Evolutionary conservation across 768 basidiomycete genomes (phyloP).

Genomic region (Sarcodon sp.): DNA sequence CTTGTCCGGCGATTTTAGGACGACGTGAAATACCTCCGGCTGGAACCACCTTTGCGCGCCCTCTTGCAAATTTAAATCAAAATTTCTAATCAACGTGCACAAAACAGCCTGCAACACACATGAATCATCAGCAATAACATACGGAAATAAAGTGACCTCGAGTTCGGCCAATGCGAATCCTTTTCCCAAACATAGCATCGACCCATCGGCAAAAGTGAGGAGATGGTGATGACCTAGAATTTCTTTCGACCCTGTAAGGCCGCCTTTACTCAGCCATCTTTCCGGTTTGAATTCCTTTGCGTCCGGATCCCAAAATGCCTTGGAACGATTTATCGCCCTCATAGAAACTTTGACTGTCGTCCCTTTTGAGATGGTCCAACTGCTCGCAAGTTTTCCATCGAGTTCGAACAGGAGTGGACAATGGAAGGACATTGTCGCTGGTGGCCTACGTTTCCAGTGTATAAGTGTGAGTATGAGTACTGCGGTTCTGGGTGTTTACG

Average conservation of each 20-base stretch:
- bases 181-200: constrained; percentile 29
- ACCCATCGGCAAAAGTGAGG: constrained; percentile 31
- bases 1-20: too few relatives aligned
- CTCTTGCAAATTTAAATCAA: constrained; percentile 22
- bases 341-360: constrained; percentile 25
- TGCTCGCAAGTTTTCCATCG: constrained; percentile 1
- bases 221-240: constrained; percentile 25
- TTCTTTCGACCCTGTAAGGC: constrained; percentile 17
- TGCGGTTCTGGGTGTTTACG: constrained; percentile 15
- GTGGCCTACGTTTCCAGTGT: constrained; percentile 16
- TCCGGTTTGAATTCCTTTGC: constrained; percentile 30
- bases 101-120: constrained; percentile 21
- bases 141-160: constrained; percentile 17
- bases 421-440: constrained; percentile 26
- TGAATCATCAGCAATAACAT: background rate
- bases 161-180: constrained; percentile 27
- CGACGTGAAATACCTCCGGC: too few relatives aligned
- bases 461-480: background rate
- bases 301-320: constrained; percentile 29
- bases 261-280: constrained; percentile 24
- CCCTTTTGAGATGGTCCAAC: constrained; percentile 24
- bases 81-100: constrained; percentile 27
- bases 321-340: constrained; percentile 24
- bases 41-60: too few relatives aligned
- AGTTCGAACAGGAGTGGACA: constrained; percentile 18